Conservation (phyloP, 2,329 filamentous ascomycete species). For the Talaromyces sp. region DNA sequence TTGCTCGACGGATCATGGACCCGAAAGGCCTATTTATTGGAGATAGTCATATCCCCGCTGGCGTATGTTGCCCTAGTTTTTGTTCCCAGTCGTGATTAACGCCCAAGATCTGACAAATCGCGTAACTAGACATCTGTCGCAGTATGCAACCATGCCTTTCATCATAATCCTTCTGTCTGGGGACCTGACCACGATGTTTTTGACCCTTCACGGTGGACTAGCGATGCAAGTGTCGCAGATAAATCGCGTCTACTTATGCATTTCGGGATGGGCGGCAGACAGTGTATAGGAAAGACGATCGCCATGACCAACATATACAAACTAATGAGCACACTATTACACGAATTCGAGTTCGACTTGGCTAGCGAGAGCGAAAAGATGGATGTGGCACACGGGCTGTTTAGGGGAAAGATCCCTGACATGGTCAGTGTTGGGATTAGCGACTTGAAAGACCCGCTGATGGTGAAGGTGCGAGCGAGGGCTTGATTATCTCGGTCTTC, state of each 20-base stretch:
- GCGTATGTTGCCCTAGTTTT: conserved; percentile 15
- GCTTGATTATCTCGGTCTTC: background rate
- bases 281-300: conserved; percentile 33
- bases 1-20: conserved; percentile 23
- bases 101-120: background rate
- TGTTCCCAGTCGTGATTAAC: background rate
- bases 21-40: conserved; percentile 20
- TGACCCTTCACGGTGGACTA: conserved; percentile 23
- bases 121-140: conserved; percentile 23
- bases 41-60: conserved; percentile 20
- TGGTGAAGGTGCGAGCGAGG: background rate
- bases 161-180: conserved; percentile 29
- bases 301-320: conserved; percentile 32
- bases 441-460: conserved; percentile 4
- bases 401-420: background rate
- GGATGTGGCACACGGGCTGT: background rate
- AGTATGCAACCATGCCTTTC: conserved; percentile 30
- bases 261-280: conserved; percentile 28
- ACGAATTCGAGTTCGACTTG: conserved; percentile 26
- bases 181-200: conserved; percentile 27
- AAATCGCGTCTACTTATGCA: conserved; percentile 27
- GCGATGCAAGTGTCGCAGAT: conserved; percentile 12
- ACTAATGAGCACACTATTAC: conserved; percentile 24
- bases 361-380: conserved; percentile 16
- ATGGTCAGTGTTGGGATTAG: conserved; percentile 9